Conservation (phyloP, 306 rosid species). For the Ormosia semicastrata region DNA sequence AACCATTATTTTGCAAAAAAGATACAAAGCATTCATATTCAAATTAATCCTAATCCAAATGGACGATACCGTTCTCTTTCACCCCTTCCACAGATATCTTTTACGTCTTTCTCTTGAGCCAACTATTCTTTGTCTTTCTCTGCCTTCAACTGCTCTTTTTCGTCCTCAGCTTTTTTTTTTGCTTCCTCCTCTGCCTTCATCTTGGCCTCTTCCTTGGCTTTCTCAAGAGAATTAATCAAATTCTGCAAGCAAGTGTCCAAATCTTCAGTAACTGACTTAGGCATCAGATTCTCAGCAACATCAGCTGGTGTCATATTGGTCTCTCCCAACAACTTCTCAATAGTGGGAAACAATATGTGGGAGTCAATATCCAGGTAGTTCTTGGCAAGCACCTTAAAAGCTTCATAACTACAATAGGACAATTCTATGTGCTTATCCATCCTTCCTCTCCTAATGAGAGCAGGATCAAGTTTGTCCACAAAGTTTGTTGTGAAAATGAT, state of each 20-base stretch:
- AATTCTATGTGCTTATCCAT: constrained; percentile 62
- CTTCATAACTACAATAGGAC: constrained; percentile 48
- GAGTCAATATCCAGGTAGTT: constrained; percentile 49
- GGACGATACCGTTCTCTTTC: neutral
- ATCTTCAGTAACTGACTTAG: constrained; percentile 36
- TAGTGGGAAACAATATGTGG: constrained; percentile 30
- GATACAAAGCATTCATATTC: neutral
- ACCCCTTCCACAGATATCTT: neutral
- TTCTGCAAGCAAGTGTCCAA: constrained; percentile 30
- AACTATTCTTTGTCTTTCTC: constrained; percentile 18
- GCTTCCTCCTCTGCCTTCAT: constrained; percentile 29
- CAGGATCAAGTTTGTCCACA: constrained; percentile 53
- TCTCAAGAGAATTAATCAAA: constrained; percentile 41
- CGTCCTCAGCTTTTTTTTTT: constrained; percentile 26
- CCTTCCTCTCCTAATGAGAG: constrained; percentile 47
- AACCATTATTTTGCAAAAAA: neutral
- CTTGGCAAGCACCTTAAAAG: constrained; percentile 52
- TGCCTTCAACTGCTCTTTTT: constrained; percentile 6
- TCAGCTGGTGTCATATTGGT: constrained; percentile 50
- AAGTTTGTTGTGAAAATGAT: too few relatives aligned
- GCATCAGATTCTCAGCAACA: constrained; percentile 62
- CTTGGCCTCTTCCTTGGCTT: constrained; percentile 19
- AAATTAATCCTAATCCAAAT: neutral
- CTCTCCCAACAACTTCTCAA: constrained; percentile 34
- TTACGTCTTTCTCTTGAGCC: neutral